Evolutionary conservation across 1,139 yeast species (phyloP), one percentile per base, ranked within the genome.

Genomic region (Wickerhamiella infanticola): DNA sequence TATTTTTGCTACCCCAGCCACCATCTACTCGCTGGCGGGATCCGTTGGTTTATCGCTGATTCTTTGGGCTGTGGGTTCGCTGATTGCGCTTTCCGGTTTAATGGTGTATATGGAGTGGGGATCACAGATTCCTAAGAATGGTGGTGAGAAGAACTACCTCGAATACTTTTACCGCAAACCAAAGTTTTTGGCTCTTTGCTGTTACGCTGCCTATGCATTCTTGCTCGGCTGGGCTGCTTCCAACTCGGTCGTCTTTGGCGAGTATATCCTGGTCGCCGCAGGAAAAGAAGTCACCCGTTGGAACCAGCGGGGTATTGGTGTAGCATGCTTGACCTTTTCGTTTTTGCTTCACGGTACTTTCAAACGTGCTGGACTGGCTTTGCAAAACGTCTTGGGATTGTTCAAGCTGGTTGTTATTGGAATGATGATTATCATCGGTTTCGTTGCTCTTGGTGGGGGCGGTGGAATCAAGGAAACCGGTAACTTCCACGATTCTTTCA

Each of bases 221-320:
- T 73, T 82, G 58, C 69, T 83, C 48, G 94, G 93, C 38, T 81
- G 90, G 86, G 90, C 94, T 18, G 77, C 93, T 5, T 84, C 90
- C 60, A 80, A 80, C 63, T 74, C 73, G 13, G 67, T 70, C 29
- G 71, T 70, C 13, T 70, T 67, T 55, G 75, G 75, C 24, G 66
- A 69, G 50, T 71, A 71, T 53, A 60, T 70, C 49, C 66, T 81
- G 49, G 75, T 74, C 48, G 94, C 94, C 4, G 85, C 86, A 9
- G 82, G 79, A 29, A 69, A 68, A 33, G 81, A 77, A 51, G 72
- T 77, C 5, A 74, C 79, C 33, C 73, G 78, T 57, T 81, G 90
- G 90, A 77, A 77, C 58, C 80, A 82, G 53, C 71, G 86, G 57
- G 84, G 78, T 45, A 72, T 81, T 55, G 93, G 85, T 55, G 65